Base-by-base conservation (phyloP, 768 basidiomycete genomes). In the Suillus alpinus region DNA sequence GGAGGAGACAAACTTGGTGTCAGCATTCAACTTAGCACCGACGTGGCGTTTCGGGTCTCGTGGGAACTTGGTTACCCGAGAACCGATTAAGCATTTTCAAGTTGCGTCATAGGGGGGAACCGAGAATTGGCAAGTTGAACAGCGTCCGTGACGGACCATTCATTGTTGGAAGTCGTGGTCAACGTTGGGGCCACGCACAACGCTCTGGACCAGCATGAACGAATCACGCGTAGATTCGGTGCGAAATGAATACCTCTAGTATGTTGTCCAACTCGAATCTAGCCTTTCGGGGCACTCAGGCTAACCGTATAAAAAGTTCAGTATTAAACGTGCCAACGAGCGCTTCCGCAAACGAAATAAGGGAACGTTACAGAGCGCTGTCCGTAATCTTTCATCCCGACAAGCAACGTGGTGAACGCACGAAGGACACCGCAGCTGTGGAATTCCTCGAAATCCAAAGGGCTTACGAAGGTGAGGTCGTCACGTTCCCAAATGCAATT, bases 351-450 rank as follows among this genome's bases (percentile, higher is more conserved):
- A 76, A 77, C 52, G 89, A 93, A 67, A 87, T 94, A 61, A 81
- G 90, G 53, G 91, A 92, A 59, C 80, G 86, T 39, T 90, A 93
- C 71, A 79, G 83, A 44, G 70, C 83, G 6, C 73, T 94, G 31
- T 93, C 92, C 4, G 80, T 94, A 32, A 75, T 88, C 20, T 92
- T 91, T 64, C 93, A 96, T 66, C 93, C 93, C 0, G 93, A 96
- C 80, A 89, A 88, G 69, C 90, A 94, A 61, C 81, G 78, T 23
- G 83, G 85, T 67, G 81, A 83, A 57, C 71, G 71, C 18, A 73
- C 79, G 61, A 86, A 83, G 68, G 79, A 75, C 53, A 79, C 83
- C 1, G 91, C 93, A 0, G 82, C 85, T 29, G 78, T 80, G 36
- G 83, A 82, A 55, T 94, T 94, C 63, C 79, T 88, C 18, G 85